These are phyloP conservation scores for Xylaria sp. DNA, from an alignment of 2,329 filamentous ascomycete genomes.

Conservation along the genomic window DNA sequence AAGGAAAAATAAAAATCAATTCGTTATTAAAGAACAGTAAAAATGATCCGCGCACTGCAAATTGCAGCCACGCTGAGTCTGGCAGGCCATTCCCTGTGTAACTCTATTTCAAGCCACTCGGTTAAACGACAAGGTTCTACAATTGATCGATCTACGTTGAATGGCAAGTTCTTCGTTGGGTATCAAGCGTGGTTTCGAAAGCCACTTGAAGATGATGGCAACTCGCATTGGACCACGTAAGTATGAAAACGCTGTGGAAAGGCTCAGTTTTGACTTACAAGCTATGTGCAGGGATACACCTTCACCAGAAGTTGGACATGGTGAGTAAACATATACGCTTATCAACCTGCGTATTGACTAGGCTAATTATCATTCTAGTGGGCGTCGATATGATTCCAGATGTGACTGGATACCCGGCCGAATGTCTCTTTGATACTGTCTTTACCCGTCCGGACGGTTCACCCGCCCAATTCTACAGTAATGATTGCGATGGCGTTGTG, in stretches of 20 bases:
- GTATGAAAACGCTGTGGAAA: slow-evolving; percentile 3
- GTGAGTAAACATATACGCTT: slow-evolving; percentile 19
- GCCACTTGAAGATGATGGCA: slow-evolving; percentile 42
- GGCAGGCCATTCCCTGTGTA: slow-evolving; percentile 22
- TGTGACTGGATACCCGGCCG: slow-evolving; percentile 42
- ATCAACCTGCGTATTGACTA: not conserved
- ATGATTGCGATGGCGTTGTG: slow-evolving; percentile 44
- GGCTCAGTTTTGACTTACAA: slow-evolving; percentile 8
- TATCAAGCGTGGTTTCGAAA: slow-evolving; percentile 48
- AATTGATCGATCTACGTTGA: slow-evolving; percentile 44
- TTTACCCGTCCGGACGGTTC: slow-evolving; percentile 40
- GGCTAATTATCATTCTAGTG: slow-evolving; percentile 32
- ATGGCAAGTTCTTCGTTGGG: slow-evolving; percentile 45
- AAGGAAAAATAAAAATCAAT: not conserved
- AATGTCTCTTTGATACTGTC: slow-evolving; percentile 44
- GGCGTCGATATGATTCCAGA: slow-evolving; percentile 46
- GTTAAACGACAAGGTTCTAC: slow-evolving; percentile 32
- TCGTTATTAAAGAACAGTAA: not conserved
- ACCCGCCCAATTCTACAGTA: slow-evolving; percentile 43
- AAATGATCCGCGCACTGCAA: slow-evolving; percentile 27
- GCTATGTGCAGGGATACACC: slow-evolving; percentile 35
- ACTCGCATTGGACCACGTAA: slow-evolving; percentile 47
- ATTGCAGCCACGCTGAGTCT: slow-evolving; percentile 28
- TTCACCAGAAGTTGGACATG: slow-evolving; percentile 42
- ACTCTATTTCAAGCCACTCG: slow-evolving; percentile 6